These are phyloP conservation scores for Bacterosira constricta DNA, from an alignment of 108 stramenopile species.

Conservation along the genomic window DNA sequence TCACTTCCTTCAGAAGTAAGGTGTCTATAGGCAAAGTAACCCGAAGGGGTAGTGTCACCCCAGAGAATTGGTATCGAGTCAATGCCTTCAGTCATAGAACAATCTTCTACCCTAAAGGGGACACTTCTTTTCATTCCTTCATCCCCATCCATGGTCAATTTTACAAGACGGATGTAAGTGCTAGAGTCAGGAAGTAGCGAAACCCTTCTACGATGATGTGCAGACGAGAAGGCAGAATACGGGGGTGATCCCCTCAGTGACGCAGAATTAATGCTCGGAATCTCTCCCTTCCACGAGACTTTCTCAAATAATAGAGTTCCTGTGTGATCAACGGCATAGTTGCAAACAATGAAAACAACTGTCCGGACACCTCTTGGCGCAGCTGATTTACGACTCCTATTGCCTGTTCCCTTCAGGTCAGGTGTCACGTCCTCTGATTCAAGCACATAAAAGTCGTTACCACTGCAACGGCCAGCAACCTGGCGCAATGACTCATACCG, in stretches of 20 bases:
- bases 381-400: background rate
- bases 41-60: conserved; percentile 63
- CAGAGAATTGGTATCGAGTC: conserved; percentile 73
- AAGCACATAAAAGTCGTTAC: conserved; percentile 66
- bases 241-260: conserved; percentile 36
- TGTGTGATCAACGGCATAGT: conserved; percentile 85
- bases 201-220: conserved; percentile 57
- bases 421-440: conserved; percentile 56
- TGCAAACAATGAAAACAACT: conserved; percentile 68
- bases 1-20: conserved; percentile 73
- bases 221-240: conserved; percentile 72
- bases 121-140: conserved; percentile 65
- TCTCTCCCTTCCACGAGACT: conserved; percentile 4
- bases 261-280: conserved; percentile 1
- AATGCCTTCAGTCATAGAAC: conserved; percentile 72
- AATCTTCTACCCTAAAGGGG: conserved; percentile 71
- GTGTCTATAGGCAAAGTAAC: conserved; percentile 77
- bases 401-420: conserved; percentile 23
- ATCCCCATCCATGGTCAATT: conserved; percentile 79
- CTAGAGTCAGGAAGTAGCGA: conserved; percentile 70
- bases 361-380: conserved; percentile 20
- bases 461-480: conserved; percentile 13
- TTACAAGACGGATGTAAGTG: conserved; percentile 56
- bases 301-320: conserved; percentile 77
- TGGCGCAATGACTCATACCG: conserved; percentile 26